Conservation (phyloP, 305 asterid species). For the Fraxinus velutina region DNA sequence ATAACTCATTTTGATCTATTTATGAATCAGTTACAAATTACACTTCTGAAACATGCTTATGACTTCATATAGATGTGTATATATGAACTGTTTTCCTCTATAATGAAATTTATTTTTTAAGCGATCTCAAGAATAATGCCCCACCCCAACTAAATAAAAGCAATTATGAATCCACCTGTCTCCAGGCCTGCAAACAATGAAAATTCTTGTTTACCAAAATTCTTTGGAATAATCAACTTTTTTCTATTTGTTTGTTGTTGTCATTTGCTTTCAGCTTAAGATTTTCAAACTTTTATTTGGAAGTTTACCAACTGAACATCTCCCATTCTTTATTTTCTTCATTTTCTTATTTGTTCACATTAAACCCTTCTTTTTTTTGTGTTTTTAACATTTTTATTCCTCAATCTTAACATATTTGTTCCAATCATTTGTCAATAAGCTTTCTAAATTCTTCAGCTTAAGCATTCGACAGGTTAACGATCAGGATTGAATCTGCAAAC, state of each 20-base stretch:
- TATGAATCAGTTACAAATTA: not conserved
- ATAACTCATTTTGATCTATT: not conserved
- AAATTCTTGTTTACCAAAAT: not conserved
- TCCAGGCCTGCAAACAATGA: constrained; percentile 7
- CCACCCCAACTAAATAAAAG: not conserved
- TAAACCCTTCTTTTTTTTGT: not conserved
- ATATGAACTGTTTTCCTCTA: not conserved
- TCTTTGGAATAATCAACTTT: not conserved
- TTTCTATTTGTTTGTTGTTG: not conserved
- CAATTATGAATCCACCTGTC: not conserved
- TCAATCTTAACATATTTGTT: not conserved
- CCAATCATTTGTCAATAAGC: not conserved
- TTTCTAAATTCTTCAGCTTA: not conserved
- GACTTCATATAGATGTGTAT: not conserved
- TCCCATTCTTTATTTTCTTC: not conserved
- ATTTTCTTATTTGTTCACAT: not conserved
- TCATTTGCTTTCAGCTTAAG: constrained; percentile 26
- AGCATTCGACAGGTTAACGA: not conserved
- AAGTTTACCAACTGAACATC: constrained; percentile 4
- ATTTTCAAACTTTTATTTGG: constrained; percentile 18
- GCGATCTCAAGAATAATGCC: not conserved
- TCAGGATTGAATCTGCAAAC: not conserved
- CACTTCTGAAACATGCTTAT: not conserved
- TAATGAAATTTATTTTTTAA: not conserved
- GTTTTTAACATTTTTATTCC: not conserved